phyloP scores from a whole-genome alignment of 495 filamentous ascomycete species.

The Lasiosphaeria hispida region DNA sequence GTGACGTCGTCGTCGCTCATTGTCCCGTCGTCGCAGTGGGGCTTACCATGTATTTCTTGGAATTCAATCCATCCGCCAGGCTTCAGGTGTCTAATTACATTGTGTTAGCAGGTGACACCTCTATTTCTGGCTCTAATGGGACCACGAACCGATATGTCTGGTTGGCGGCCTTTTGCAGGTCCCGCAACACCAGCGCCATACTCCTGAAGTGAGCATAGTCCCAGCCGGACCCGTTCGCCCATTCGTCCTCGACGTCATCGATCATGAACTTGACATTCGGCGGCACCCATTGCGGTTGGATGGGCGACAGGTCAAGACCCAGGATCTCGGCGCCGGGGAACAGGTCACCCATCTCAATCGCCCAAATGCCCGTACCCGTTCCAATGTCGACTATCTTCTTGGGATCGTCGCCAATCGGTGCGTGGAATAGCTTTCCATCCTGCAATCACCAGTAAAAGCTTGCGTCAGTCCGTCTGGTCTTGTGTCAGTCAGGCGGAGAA shows the following conservation, averaged over 20 bases:
- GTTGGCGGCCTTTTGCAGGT: slow-evolving; percentile 24
- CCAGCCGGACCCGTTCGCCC: slow-evolving; percentile 30
- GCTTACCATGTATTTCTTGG: slow-evolving; percentile 37
- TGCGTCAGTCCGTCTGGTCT: background rate
- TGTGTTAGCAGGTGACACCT: background rate
- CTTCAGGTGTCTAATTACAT: slow-evolving; percentile 25
- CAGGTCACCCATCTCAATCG: slow-evolving; percentile 40
- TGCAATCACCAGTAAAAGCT: slow-evolving; percentile 17
- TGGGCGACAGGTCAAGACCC: slow-evolving; percentile 37
- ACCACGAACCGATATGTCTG: slow-evolving; percentile 31
- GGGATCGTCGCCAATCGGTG: slow-evolving; percentile 40
- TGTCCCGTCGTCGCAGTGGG: slow-evolving; percentile 38
- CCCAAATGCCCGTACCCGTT: slow-evolving; percentile 57
- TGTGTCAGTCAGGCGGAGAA: slow-evolving; percentile 4
- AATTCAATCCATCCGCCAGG: slow-evolving; percentile 39
- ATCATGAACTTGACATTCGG: slow-evolving; percentile 42
- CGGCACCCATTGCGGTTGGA: slow-evolving; percentile 41
- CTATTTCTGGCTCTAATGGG: background rate
- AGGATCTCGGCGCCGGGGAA: slow-evolving; percentile 37
- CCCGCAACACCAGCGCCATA: slow-evolving; percentile 26
- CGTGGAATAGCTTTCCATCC: slow-evolving; percentile 42
- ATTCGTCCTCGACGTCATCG: slow-evolving; percentile 45
- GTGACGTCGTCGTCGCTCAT: slow-evolving; percentile 31
- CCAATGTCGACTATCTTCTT: slow-evolving; percentile 49
- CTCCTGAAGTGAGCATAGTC: slow-evolving; percentile 41